Evolutionary conservation across 257 asterid genomes (phyloP).

Genomic region (Solanum stenotomum): DNA sequence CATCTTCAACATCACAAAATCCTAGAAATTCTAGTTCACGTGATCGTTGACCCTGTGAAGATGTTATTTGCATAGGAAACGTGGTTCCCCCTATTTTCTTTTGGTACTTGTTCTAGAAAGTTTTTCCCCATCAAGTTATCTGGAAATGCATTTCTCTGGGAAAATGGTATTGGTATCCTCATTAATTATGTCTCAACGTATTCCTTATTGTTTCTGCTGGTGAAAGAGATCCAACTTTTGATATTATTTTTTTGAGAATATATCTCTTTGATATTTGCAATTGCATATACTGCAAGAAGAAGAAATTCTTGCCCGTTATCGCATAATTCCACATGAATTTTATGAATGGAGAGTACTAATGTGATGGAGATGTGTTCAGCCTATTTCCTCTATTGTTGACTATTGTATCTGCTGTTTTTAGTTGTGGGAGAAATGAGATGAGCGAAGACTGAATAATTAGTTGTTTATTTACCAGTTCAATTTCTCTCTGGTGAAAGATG

Average conservation of each 20-base stretch:
- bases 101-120: background rate
- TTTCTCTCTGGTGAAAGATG: background rate
- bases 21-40: background rate
- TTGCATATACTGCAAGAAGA: background rate
- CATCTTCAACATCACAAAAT: background rate
- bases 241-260: background rate
- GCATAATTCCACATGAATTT: background rate
- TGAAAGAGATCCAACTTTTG: background rate
- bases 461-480: background rate
- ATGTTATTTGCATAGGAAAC: background rate
- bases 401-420: background rate
- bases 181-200: background rate
- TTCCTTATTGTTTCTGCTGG: background rate
- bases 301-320: background rate
- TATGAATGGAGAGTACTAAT: background rate
- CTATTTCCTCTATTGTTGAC: background rate
- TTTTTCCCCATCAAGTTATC: background rate
- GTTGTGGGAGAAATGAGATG: background rate
- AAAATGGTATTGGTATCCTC: background rate
- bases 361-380: background rate
- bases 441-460: background rate
- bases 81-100: background rate
- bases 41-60: background rate
- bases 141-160: background rate
- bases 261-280: background rate